Evolutionary conservation across 2,329 filamentous ascomycete species (phyloP).

Genomic region (Aspergillus pseudoviridinutans): DNA sequence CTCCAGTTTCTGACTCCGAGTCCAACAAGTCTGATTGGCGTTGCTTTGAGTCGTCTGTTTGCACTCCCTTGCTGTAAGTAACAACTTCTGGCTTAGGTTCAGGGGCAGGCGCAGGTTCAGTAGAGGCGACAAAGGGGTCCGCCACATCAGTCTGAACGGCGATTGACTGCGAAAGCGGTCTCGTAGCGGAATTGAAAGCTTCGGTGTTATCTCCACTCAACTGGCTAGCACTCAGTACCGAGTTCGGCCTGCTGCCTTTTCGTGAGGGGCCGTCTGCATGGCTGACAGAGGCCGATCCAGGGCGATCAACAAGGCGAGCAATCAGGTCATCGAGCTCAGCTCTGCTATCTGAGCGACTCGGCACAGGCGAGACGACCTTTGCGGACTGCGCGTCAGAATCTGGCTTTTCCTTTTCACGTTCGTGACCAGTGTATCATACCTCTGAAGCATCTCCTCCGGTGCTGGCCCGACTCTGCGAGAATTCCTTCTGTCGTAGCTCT

Average conservation of each 20-base stretch:
- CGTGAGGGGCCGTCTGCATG: constrained; percentile 45
- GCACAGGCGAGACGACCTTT: constrained; percentile 66
- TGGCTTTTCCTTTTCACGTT: neutral
- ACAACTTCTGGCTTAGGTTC: constrained; percentile 66
- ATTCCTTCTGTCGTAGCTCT: constrained; percentile 75
- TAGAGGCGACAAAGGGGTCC: constrained; percentile 69
- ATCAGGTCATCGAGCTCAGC: constrained; percentile 82
- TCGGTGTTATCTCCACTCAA: constrained; percentile 65
- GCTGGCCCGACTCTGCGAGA: constrained; percentile 65
- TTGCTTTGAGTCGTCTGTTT: constrained; percentile 71
- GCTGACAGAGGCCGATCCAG: constrained; percentile 62
- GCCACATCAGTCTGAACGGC: constrained; percentile 70
- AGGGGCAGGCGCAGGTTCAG: constrained; percentile 62
- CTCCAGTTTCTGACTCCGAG: constrained; percentile 62
- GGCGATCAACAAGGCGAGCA: constrained; percentile 75
- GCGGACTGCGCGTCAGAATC: constrained; percentile 10
- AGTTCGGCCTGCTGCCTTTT: constrained; percentile 73
- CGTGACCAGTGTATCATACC: constrained; percentile 46
- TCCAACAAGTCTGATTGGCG: constrained; percentile 51
- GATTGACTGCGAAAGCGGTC: constrained; percentile 42
- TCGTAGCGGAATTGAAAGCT: constrained; percentile 35
- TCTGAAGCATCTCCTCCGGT: constrained; percentile 65
- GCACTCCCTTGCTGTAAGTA: constrained; percentile 95
- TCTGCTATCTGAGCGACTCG: constrained; percentile 60
- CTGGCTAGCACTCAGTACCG: constrained; percentile 76